A percentile compares a stretch with the other conserved stretches of the same genome.
Evolutionary conservation across 768 basidiomycete species (phyloP).

Genomic region (Lactarius evosmus): DNA sequence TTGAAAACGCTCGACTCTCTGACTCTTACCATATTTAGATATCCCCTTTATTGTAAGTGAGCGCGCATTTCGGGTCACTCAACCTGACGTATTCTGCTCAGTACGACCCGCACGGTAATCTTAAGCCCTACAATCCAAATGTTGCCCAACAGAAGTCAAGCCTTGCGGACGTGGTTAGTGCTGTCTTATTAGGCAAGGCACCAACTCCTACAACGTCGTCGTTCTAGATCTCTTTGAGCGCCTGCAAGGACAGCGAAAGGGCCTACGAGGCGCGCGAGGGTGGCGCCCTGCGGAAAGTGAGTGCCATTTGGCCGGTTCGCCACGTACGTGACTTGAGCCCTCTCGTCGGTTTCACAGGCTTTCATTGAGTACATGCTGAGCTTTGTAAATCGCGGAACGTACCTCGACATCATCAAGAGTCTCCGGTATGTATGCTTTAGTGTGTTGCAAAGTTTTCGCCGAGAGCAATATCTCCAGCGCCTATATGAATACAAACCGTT

Average conservation of each 20-base stretch:
- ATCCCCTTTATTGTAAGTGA: conserved; percentile 4
- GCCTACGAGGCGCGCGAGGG: neutral
- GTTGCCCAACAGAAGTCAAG: neutral
- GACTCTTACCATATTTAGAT: conserved; percentile 6
- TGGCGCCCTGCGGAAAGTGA: neutral
- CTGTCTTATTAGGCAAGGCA: neutral
- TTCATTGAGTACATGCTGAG: neutral
- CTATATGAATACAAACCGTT: neutral
- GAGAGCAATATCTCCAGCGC: neutral
- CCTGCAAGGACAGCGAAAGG: neutral
- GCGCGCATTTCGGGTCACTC: neutral
- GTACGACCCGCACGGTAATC: neutral
- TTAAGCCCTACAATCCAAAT: neutral
- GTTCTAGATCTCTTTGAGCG: conserved; percentile 6
- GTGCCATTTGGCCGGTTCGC: neutral
- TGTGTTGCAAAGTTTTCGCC: neutral
- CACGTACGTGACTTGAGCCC: neutral
- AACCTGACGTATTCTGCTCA: neutral
- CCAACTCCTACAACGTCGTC: neutral
- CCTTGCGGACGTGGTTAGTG: conserved; percentile 5
- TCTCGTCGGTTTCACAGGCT: neutral
- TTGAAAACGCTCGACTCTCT: neutral
- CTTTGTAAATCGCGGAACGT: neutral
- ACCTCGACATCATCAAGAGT: neutral
- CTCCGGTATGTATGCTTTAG: neutral